Evolutionary conservation across 345 rosid genomes (phyloP).

Genomic region (Eucalyptus victrix): DNA sequence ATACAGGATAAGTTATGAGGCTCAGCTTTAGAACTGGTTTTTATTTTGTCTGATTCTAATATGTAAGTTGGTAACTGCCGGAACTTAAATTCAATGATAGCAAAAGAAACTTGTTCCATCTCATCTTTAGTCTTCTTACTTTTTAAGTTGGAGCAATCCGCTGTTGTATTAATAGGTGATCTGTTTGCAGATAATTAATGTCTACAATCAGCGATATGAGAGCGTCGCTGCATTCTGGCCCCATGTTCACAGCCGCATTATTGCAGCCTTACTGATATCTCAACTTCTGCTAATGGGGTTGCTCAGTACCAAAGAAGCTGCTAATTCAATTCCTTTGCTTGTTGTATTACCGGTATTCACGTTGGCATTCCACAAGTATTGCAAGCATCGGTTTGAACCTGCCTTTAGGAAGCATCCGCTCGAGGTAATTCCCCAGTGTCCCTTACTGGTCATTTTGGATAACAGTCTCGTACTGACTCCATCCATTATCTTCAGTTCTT

Average conservation of each 20-base stretch:
- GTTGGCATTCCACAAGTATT: slow-evolving; percentile 74
- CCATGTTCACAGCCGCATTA: slow-evolving; percentile 82
- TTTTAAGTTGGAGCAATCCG: not conserved
- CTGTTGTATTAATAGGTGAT: not conserved
- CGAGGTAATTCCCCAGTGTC: slow-evolving; percentile 35
- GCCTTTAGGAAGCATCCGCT: slow-evolving; percentile 84
- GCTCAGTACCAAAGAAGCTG: slow-evolving; percentile 85
- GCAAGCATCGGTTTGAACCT: slow-evolving; percentile 93
- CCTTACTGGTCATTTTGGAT: not conserved
- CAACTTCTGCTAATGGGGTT: slow-evolving; percentile 86
- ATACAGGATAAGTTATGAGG: not conserved
- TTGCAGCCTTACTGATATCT: slow-evolving; percentile 84
- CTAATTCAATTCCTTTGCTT: slow-evolving; percentile 83
- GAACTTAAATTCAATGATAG: not conserved
- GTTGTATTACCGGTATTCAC: slow-evolving; percentile 73
- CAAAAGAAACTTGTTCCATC: not conserved
- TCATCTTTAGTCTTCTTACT: not conserved
- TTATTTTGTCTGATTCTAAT: not conserved
- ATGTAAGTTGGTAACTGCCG: not conserved
- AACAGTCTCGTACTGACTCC: not conserved
- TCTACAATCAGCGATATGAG: slow-evolving; percentile 85
- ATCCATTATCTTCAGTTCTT: not conserved
- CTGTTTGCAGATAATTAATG: slow-evolving; percentile 67
- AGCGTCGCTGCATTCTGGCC: slow-evolving; percentile 99
- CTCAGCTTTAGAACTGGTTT: not conserved